These are phyloP conservation scores for Penicillium verrucosum DNA, from an alignment of 2,329 filamentous ascomycete genomes.

Conservation along the genomic window DNA sequence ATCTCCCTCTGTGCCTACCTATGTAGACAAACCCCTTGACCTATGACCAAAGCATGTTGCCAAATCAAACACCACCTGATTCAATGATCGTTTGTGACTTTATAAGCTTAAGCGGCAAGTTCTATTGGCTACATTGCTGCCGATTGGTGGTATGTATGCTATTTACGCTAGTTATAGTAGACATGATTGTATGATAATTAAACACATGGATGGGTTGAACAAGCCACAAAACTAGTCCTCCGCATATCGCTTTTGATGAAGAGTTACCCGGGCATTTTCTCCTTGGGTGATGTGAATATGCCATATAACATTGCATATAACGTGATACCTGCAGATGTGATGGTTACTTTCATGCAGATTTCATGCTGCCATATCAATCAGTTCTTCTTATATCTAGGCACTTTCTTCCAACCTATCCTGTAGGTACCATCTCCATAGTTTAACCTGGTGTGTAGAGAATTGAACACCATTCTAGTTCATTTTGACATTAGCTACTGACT, in stretches of 20 bases:
- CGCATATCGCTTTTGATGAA: neutral
- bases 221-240: neutral
- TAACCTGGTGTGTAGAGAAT: neutral
- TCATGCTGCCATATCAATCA: neutral
- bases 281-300: neutral
- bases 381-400: neutral
- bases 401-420: neutral
- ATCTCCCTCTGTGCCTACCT: neutral
- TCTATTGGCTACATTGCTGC: neutral
- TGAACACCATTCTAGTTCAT: neutral
- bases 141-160: neutral
- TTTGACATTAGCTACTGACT: neutral
- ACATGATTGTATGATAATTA: neutral
- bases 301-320: neutral
- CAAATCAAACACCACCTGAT: neutral
- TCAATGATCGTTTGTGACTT: neutral
- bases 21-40: neutral
- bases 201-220: neutral
- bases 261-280: neutral
- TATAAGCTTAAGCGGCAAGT: neutral
- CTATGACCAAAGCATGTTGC: neutral
- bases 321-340: neutral
- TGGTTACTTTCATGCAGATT: neutral
- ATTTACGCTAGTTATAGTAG: neutral
- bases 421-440: no score